Percentiles rank a stretch among this genome's conserved stretches.
phyloP scores from a whole-genome alignment of 345 rosid species.

The Raphanus sativus region DNA sequence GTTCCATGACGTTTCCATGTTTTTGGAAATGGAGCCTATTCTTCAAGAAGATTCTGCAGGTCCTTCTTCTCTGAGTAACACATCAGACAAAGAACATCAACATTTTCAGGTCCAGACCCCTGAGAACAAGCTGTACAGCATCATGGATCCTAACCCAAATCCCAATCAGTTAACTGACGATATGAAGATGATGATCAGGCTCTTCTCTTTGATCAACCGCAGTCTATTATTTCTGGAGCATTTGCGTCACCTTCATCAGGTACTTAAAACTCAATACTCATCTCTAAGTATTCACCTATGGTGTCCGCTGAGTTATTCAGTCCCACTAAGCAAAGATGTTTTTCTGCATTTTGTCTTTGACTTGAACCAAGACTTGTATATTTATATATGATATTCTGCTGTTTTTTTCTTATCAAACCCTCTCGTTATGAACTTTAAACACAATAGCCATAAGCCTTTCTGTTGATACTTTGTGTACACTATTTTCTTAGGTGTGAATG shows the following conservation, averaged over 20 bases:
- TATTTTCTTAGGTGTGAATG: slow-evolving; percentile 37
- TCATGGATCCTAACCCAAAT: slow-evolving; percentile 27
- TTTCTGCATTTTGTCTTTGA: slow-evolving; percentile 2
- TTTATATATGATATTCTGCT: slow-evolving; percentile 13
- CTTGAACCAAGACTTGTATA: neutral
- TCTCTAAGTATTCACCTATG: slow-evolving; percentile 10
- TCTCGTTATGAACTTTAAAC: neutral
- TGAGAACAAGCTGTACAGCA: slow-evolving; percentile 3
- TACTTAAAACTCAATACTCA: slow-evolving; percentile 24
- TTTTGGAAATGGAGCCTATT: slow-evolving; percentile 30
- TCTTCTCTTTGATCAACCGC: slow-evolving; percentile 24
- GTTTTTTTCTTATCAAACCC: slow-evolving; percentile 9
- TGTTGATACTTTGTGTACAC: slow-evolving; percentile 25
- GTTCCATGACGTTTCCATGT: slow-evolving; percentile 34
- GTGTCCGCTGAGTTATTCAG: neutral
- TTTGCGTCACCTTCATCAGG: slow-evolving; percentile 32
- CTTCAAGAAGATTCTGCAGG: neutral
- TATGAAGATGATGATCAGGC: slow-evolving; percentile 20
- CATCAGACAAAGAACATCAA: slow-evolving; percentile 4
- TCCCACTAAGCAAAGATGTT: neutral
- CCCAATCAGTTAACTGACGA: slow-evolving; percentile 8
- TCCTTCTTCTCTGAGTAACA: slow-evolving; percentile 12
- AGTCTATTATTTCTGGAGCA: slow-evolving; percentile 21
- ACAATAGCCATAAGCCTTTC: slow-evolving; percentile 5
- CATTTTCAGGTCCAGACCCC: slow-evolving; percentile 15